A percentile compares a stretch with the other conserved stretches of the same genome.
phyloP scores from a whole-genome alignment of 495 filamentous ascomycete species.

The Antarctomyces pellizariae region DNA sequence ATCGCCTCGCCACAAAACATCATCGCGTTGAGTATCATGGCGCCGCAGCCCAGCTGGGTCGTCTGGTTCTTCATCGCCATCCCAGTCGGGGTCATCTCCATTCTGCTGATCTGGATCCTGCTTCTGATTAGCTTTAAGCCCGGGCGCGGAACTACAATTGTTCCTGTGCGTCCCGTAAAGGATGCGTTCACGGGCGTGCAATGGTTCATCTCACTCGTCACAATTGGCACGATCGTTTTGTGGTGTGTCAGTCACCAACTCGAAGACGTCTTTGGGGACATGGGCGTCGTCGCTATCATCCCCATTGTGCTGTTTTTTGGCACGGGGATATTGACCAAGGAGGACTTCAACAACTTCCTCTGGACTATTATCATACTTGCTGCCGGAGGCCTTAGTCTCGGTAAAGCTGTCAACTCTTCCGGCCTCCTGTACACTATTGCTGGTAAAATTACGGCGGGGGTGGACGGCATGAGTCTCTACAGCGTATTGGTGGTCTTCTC shows the following conservation, averaged over 20 bases:
- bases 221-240: constrained; percentile 64
- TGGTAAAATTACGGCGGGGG: constrained; percentile 38
- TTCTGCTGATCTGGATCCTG: constrained; percentile 73
- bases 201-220: constrained; percentile 76
- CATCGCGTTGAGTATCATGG: constrained; percentile 88
- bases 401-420: constrained; percentile 83
- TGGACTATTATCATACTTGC: constrained; percentile 99
- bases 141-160: constrained; percentile 64
- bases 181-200: constrained; percentile 77
- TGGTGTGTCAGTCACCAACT: constrained; percentile 89
- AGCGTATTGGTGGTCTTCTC: constrained; percentile 72
- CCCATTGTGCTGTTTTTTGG: constrained; percentile 93
- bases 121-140: constrained; percentile 70
- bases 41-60: constrained; percentile 70
- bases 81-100: constrained; percentile 76
- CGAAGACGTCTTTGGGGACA: constrained; percentile 74
- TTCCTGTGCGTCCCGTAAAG: constrained; percentile 70
- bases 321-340: constrained; percentile 90
- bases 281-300: constrained; percentile 95
- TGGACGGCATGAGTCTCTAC: constrained; percentile 67
- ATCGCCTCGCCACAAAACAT: constrained; percentile 97
- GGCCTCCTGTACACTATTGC: constrained; percentile 86
- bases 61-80: constrained; percentile 93
- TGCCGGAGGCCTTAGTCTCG: constrained; percentile 76
- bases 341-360: constrained; percentile 99